phyloP scores from a whole-genome alignment of 148 eudicot species.

The Rhododendron kiyosumense region DNA sequence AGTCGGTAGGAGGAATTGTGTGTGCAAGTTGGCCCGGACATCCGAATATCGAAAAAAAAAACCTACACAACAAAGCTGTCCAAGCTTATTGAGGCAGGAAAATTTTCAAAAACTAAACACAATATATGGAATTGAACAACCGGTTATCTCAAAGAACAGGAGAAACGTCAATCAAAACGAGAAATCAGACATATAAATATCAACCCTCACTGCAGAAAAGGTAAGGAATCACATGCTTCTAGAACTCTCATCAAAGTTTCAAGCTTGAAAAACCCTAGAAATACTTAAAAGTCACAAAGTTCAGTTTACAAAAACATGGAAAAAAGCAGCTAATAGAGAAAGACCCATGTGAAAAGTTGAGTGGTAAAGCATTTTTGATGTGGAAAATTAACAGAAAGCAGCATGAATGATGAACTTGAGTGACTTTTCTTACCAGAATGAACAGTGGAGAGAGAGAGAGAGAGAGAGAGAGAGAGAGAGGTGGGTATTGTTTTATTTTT shows the following conservation, averaged over 20 bases:
- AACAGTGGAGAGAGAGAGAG: not conserved
- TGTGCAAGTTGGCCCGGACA: too few relatives aligned
- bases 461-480: not conserved
- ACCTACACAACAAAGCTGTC: not conserved
- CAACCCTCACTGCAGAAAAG: not conserved
- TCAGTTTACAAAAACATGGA: not conserved
- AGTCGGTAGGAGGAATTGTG: not conserved
- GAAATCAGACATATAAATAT: not conserved
- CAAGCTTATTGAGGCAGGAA: not conserved
- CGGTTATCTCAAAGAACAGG: not conserved
- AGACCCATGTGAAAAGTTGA: slow-evolving; percentile 14
- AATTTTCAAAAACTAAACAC: not conserved
- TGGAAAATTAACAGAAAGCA: not conserved
- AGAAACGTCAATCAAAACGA: not conserved
- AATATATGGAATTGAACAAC: not conserved
- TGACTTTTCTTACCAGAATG: slow-evolving; percentile 21
- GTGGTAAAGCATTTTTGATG: not conserved
- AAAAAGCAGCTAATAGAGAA: not conserved
- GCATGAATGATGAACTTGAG: slow-evolving; percentile 8
- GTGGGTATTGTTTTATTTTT: not conserved
- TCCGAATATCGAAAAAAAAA: too few relatives aligned
- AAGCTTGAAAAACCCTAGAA: not conserved
- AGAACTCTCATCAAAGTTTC: not conserved
- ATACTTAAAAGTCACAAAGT: not conserved
- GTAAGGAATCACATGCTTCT: not conserved